Evolutionary conservation across 768 basidiomycete species (phyloP).

Genomic region (Megacollybia marginata): DNA sequence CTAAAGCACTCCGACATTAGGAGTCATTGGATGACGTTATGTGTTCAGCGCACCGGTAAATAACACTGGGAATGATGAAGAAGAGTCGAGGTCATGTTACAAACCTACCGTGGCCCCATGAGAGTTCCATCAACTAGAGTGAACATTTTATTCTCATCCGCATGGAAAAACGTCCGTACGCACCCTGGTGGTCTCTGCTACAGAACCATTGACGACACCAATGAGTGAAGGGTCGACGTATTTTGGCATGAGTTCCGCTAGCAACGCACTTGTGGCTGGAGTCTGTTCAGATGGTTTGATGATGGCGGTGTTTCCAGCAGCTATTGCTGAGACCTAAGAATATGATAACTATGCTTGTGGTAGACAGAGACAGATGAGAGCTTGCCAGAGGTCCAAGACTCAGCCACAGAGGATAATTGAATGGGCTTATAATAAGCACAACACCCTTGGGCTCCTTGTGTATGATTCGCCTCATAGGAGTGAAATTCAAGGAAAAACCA

Average conservation of each 20-base stretch:
- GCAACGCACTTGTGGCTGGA: conserved; percentile 44
- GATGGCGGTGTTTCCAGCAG: conserved; percentile 66
- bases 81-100: neutral
- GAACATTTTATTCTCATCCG: neutral
- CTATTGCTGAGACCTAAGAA: conserved; percentile 50
- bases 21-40: neutral
- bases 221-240: conserved; percentile 66
- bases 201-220: conserved; percentile 62
- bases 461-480: conserved; percentile 53
- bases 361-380: conserved; percentile 29
- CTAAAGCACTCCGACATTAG: neutral
- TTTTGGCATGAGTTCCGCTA: conserved; percentile 63
- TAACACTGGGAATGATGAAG: conserved; percentile 30
- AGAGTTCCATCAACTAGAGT: conserved; percentile 58
- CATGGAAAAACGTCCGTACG: conserved; percentile 5
- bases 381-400: conserved; percentile 51
- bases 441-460: conserved; percentile 75
- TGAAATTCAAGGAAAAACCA: conserved; percentile 13
- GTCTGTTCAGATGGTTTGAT: conserved; percentile 74
- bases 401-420: conserved; percentile 70
- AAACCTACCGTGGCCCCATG: conserved; percentile 50
- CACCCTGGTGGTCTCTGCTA: conserved; percentile 57
- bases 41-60: conserved; percentile 45
- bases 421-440: conserved; percentile 61
- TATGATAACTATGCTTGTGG: conserved; percentile 8